Conservation (phyloP, 2,329 filamentous ascomycete genomes). For the Aspergillus sp. region DNA sequence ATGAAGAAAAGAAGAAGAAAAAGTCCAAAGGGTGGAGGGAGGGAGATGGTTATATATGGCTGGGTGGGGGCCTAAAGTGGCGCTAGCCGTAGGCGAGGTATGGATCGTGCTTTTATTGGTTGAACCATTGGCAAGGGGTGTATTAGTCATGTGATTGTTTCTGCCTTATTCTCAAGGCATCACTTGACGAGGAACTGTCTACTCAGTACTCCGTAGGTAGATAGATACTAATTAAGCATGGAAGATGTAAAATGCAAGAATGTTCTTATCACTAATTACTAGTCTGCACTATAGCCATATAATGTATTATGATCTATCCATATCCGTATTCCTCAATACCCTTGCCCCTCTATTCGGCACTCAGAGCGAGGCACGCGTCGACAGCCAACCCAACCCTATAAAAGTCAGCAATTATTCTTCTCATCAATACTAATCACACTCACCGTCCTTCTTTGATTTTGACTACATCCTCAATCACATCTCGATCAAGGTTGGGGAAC, state of each 20-base stretch:
- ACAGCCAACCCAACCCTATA: constrained; percentile 75
- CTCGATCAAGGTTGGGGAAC: constrained; percentile 92
- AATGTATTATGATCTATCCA: too few species aligned
- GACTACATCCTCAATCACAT: constrained; percentile 95
- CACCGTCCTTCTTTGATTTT: constrained; percentile 91
- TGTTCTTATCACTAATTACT: too few species aligned
- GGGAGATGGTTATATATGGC: constrained; percentile 10
- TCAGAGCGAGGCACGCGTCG: constrained; percentile 74
- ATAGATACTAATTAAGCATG: neutral
- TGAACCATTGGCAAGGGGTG: too few species aligned
- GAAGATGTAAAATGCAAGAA: neutral
- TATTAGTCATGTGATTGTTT: too few species aligned
- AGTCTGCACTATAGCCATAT: too few species aligned
- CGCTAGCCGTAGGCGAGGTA: constrained; percentile 17
- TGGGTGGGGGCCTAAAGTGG: neutral
- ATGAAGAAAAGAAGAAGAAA: constrained; percentile 44
- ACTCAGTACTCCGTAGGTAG: too few species aligned
- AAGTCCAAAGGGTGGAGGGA: constrained; percentile 17
- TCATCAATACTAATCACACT: constrained; percentile 33
- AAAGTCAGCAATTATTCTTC: constrained; percentile 7
- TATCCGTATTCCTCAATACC: neutral
- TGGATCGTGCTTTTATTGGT: too few species aligned
- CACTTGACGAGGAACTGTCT: neutral
- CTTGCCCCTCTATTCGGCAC: constrained; percentile 30
- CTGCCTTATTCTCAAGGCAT: too few species aligned